Evolutionary conservation across 352 stramenopile genomes (phyloP), one percentile per base, ranked within the genome.

Genomic region (Phytophthora cryptogea): DNA sequence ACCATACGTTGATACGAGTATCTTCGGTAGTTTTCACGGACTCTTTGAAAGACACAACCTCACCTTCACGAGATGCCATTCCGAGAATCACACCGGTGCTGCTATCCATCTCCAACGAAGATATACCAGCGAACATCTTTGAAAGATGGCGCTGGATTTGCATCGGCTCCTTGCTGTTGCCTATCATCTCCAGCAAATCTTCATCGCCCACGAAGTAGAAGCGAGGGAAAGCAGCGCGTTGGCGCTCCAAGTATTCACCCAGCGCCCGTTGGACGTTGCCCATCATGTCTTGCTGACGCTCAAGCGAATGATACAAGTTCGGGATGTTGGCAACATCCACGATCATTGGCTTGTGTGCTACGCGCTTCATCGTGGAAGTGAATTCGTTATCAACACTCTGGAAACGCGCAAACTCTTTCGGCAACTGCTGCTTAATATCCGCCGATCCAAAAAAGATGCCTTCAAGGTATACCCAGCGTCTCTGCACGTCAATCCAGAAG

Each of bases 201-300:
- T 99, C 98, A 68, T 99, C 98, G 43, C 97, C 98, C 9, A 99
- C 89, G 62, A 99, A 99, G 72, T 99, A 99, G 70, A 99, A 99
- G n/a, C 98, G 94, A 69, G 72, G 90, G 58, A 99, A 98, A 39
- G 92, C 90, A 46, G 87, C 91, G 36, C 98, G 88, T 75, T 99
- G 97, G 13, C 97, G 98, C 70, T 99, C 97, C 8, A 99, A 83
- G 70, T 99, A 99, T 62, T 99, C 95, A 55, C 98, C 97, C 8
- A 99, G 80, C n/a, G 97, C 96, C 68, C 98, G 97, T 71, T 99
- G 98, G 28, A 99, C 98, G n/a, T 99, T 98, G 5, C 82, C 90
- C 94, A 99, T 99, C 63, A 99, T 94, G 65, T 98, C 89, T 74
- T 98, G 85, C 57, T 98, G 94, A 28, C 95, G 77, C 51, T 98